These are phyloP conservation scores for Tillandsia fasciculata DNA, from an alignment of 176 grass and related monocot genomes.

Conservation along the genomic window DNA sequence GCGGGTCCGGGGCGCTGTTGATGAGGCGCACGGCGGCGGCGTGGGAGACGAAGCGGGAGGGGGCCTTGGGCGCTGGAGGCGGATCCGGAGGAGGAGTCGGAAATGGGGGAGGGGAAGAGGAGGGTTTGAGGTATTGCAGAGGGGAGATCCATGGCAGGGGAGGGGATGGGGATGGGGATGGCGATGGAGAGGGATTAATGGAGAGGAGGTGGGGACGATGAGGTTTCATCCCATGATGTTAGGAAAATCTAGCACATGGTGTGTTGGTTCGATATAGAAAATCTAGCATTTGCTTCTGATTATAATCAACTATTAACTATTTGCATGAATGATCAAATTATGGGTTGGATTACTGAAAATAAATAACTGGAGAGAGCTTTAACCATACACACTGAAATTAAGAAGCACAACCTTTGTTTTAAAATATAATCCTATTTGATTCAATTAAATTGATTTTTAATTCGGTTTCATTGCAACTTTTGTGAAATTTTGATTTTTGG, in stretches of 20 bases:
- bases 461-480: too few relatives aligned
- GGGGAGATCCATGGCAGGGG: slow-evolving; percentile 66
- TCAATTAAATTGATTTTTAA: too few relatives aligned
- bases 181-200: slow-evolving; percentile 5
- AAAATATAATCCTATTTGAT: too few relatives aligned
- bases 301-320: too few relatives aligned
- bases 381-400: too few relatives aligned
- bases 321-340: too few relatives aligned
- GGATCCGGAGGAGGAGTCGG: slow-evolving; percentile 12
- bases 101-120: slow-evolving; percentile 5
- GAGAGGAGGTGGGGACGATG: slow-evolving; percentile 12
- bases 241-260: neutral
- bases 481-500: too few relatives aligned
- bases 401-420: too few relatives aligned
- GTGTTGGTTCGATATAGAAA: too few relatives aligned
- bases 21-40: slow-evolving; percentile 59
- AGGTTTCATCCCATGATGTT: slow-evolving; percentile 1
- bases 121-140: slow-evolving; percentile 42
- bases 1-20: slow-evolving; percentile 36
- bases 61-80: neutral
- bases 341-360: too few relatives aligned
- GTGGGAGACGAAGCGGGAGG: slow-evolving; percentile 43
- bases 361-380: too few relatives aligned
- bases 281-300: too few relatives aligned
- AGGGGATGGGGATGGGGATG: neutral